A percentile compares a stretch with the other conserved stretches of the same genome.
These are phyloP conservation scores for Leptodermis oblonga DNA, from an alignment of 257 asterid genomes.

Conservation along the genomic window DNA sequence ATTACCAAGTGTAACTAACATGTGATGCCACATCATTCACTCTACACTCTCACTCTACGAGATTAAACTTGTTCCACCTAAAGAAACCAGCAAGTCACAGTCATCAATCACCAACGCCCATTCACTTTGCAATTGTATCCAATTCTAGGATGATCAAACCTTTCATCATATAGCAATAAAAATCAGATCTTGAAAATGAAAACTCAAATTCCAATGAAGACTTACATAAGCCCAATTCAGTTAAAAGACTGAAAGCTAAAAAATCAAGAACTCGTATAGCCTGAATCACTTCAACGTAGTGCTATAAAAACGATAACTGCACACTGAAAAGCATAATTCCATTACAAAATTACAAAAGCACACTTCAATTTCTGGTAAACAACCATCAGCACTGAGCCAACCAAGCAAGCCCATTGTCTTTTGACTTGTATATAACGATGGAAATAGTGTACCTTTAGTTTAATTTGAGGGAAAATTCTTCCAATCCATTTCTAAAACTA, in stretches of 20 bases:
- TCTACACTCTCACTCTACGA: too few species aligned
- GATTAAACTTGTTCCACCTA: background rate
- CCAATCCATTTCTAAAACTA: background rate
- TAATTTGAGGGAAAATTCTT: background rate
- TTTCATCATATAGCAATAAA: background rate
- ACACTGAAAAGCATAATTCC: background rate
- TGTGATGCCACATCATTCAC: too few species aligned
- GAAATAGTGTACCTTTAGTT: background rate
- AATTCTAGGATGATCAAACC: background rate
- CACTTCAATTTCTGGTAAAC: too few species aligned
- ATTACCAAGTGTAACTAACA: background rate
- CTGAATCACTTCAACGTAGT: background rate
- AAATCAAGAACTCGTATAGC: background rate
- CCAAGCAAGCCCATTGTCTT: background rate
- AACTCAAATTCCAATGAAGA: background rate
- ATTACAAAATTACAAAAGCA: background rate
- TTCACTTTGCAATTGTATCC: background rate
- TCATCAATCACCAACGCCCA: background rate
- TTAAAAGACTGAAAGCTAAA: background rate
- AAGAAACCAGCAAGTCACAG: background rate
- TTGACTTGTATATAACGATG: background rate
- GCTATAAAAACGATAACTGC: background rate
- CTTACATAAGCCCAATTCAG: background rate
- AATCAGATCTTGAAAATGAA: background rate
- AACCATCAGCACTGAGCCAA: background rate